These are phyloP conservation scores for Luzula sylvatica DNA, from an alignment of 176 grass and related monocot genomes.

Conservation along the genomic window DNA sequence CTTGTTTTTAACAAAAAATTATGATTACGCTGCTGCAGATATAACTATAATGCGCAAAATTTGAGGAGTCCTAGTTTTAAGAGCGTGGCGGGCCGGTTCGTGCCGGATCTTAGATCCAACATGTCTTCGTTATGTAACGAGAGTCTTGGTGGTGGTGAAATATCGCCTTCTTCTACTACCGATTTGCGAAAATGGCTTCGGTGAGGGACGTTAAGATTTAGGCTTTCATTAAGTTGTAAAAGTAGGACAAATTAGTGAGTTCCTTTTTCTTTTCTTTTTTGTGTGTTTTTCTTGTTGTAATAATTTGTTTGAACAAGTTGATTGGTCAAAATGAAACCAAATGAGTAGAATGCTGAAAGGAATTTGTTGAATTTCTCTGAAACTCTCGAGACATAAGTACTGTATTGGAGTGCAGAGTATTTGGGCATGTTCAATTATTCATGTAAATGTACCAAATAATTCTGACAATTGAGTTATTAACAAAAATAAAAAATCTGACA, in stretches of 20 bases:
- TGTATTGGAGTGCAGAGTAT: too few relatives aligned
- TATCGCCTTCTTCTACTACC: constrained; percentile 75
- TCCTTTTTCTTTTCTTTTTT: neutral
- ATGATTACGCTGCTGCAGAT: too few relatives aligned
- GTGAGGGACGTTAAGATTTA: constrained; percentile 14
- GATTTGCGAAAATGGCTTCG: constrained; percentile 74
- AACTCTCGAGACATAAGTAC: too few relatives aligned
- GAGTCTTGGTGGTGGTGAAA: constrained; percentile 50
- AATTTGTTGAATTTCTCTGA: too few relatives aligned
- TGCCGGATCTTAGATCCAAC: constrained; percentile 63
- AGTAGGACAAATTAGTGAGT: constrained; percentile 16
- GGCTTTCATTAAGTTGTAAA: constrained; percentile 8
- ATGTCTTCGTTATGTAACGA: constrained; percentile 76
- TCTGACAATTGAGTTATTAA: too few relatives aligned
- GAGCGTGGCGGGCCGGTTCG: constrained; percentile 62
- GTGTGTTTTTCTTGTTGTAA: constrained; percentile 1
- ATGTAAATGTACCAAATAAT: too few relatives aligned
- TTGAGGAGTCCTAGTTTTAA: constrained; percentile 93
- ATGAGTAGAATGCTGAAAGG: too few relatives aligned
- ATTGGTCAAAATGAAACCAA: too few relatives aligned
- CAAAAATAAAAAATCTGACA: too few relatives aligned
- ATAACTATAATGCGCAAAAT: constrained; percentile 24
- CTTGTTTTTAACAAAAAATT: too few relatives aligned
- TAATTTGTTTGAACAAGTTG: too few relatives aligned
- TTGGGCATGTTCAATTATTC: too few relatives aligned